phyloP scores from a whole-genome alignment of 768 basidiomycete genomes.

The Tremella mesenterica region DNA sequence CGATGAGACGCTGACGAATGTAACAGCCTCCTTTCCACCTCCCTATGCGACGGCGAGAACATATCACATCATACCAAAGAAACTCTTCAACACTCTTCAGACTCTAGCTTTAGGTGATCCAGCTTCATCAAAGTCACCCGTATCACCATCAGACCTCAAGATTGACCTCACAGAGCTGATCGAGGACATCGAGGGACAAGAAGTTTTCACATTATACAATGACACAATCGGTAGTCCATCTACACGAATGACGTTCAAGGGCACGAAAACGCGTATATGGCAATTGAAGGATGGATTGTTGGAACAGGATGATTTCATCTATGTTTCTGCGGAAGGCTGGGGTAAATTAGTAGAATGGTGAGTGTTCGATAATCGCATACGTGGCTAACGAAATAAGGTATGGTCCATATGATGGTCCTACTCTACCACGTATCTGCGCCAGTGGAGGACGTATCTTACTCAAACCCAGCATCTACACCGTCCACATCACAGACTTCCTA shows the following conservation, averaged over 20 bases:
- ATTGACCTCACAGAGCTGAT: constrained; percentile 8
- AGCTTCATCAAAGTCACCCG: neutral
- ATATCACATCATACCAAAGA: constrained; percentile 25
- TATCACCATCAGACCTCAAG: constrained; percentile 1
- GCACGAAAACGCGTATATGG: constrained; percentile 49
- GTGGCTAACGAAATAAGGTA: constrained; percentile 54
- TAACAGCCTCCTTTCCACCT: constrained; percentile 12
- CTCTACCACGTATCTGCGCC: constrained; percentile 16
- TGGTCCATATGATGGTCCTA: constrained; percentile 49
- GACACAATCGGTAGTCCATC: neutral
- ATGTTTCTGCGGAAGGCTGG: constrained; percentile 68
- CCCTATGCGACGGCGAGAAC: constrained; percentile 16
- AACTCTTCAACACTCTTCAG: constrained; percentile 13
- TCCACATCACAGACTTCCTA: constrained; percentile 21
- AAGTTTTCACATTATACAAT: constrained; percentile 50
- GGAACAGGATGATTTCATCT: constrained; percentile 65
- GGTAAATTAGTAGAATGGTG: constrained; percentile 60
- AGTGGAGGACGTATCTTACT: constrained; percentile 25
- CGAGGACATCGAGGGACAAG: constrained; percentile 37
- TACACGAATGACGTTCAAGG: neutral
- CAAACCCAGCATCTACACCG: constrained; percentile 18
- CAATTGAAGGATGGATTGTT: constrained; percentile 44
- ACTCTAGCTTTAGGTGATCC: constrained; percentile 12
- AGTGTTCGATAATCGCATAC: constrained; percentile 30
- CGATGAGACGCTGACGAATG: neutral